phyloP scores from a whole-genome alignment of 2,329 filamentous ascomycete species.

The Pestalotiopsis sp. region DNA sequence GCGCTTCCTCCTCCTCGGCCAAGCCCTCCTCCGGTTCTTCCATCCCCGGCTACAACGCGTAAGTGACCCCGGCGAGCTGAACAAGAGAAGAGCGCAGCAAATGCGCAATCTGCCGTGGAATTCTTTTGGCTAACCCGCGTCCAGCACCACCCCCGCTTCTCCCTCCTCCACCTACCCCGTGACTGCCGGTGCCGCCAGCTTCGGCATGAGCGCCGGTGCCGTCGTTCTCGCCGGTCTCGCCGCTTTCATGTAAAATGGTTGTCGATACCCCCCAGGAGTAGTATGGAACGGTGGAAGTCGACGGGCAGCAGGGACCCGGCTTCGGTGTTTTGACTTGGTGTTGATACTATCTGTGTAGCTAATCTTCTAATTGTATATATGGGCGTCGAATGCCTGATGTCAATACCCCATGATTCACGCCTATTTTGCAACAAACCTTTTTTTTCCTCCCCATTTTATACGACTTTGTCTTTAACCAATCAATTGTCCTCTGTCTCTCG shows the following conservation, averaged over 20 bases:
- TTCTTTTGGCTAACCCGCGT: not conserved
- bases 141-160: conserved; percentile 31
- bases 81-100: not conserved
- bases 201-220: conserved; percentile 47
- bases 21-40: conserved; percentile 27
- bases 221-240: conserved; percentile 57
- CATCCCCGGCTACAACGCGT: conserved; percentile 34
- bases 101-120: conserved; percentile 17
- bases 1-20: conserved; percentile 37
- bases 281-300: not conserved
- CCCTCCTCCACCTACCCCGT: conserved; percentile 34
- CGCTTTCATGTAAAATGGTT: conserved; percentile 55
- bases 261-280: conserved; percentile 36
- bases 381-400: conserved; percentile 17
- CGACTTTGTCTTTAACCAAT: not conserved
- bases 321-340: conserved; percentile 3
- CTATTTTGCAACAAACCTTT: conserved; percentile 10
- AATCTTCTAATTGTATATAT: conserved; percentile 50
- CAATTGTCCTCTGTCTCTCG: not conserved
- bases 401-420: conserved; percentile 11
- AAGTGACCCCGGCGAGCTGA: conserved; percentile 20
- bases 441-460: not conserved
- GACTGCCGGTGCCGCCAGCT: conserved; percentile 54
- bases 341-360: conserved; percentile 33
- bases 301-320: not conserved